A percentile compares a stretch with the other conserved stretches of the same genome.
Evolutionary conservation across 179 eudicot species (phyloP).

Genomic region (Sideroxylon spinosum): DNA sequence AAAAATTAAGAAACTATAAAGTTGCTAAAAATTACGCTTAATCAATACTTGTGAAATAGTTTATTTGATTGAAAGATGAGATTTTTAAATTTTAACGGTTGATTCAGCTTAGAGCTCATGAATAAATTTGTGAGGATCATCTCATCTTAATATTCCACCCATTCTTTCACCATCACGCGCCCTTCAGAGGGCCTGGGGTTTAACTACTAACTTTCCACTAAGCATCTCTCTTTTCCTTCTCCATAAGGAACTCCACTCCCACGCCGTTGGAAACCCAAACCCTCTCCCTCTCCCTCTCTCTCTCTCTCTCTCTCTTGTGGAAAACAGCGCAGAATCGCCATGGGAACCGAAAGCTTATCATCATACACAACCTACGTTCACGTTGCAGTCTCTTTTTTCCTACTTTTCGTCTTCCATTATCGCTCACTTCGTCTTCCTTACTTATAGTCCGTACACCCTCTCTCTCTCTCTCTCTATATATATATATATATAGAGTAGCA

Average conservation of each 20-base stretch:
- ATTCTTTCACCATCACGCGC: too few relatives aligned
- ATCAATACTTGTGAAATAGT: too few relatives aligned
- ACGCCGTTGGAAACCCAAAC: neutral
- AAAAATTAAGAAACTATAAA: too few relatives aligned
- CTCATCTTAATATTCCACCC: too few relatives aligned
- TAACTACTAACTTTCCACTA: too few relatives aligned
- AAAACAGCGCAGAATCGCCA: neutral
- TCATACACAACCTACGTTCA: too few relatives aligned
- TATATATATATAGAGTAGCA: neutral
- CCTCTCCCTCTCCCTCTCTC: neutral
- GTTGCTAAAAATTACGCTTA: too few relatives aligned
- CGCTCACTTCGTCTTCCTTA: neutral
- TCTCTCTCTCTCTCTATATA: neutral
- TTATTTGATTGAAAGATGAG: too few relatives aligned
- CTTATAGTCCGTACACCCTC: neutral
- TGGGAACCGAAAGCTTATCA: neutral
- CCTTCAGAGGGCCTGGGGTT: too few relatives aligned
- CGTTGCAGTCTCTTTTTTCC: neutral
- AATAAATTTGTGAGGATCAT: too few relatives aligned
- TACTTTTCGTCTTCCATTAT: neutral
- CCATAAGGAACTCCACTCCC: slow-evolving; percentile 1
- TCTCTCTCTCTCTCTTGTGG: neutral
- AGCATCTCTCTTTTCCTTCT: neutral
- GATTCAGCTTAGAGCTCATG: too few relatives aligned
- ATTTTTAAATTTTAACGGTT: too few relatives aligned